Evolutionary conservation across 2,329 filamentous ascomycete species (phyloP), one percentile per base, ranked within the genome.

Genomic region (Orbilia oligospora): DNA sequence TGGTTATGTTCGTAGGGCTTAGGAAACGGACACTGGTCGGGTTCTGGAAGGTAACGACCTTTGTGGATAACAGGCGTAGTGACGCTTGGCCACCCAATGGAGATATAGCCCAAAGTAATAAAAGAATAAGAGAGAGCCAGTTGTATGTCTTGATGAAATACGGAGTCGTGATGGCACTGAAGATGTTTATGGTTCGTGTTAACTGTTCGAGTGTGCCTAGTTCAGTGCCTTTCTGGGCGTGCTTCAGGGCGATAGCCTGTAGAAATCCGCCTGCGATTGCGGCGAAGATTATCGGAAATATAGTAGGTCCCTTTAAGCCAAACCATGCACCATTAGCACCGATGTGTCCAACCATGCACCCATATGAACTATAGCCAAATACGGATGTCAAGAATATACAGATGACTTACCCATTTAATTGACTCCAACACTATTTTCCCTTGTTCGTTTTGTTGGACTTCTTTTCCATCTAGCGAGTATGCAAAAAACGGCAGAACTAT

Each of bases 221-320:
- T 16, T n/a, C 16, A 20, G 20, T 22, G 10, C 58, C 58, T 2
- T 48, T 46, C 38, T 64, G 38, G 20, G 38, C 58, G 5, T 33
- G 20, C 22, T 18, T 46, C 9, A 48, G 27, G 10, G 58, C 58
- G 33, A 64, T 12, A 9, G 58, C 18, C 22, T 48, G 36, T n/a
- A 64, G 58, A 9, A 48, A 46, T 22, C 22, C 24, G 22, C 20
- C 58, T 9, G 48, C 41, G 4, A 33, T 48, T n/a, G 58, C 20
- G 5, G 58, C 58, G 18, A 64, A 64, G 38, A 64, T 20, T 2
- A 64, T 48, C 33, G 58, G 58, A n/a, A 64, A 64, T 16, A 64
- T 6, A 5, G 58, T 64, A 9, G 58, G 58, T 2, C 58, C 58
- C 58, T 64, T 20, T 44, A 63, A 27, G 3, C 5, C 5, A 27